Base-by-base conservation (phyloP, 441 rosid genomes). In the Syzygium malaccense region DNA sequence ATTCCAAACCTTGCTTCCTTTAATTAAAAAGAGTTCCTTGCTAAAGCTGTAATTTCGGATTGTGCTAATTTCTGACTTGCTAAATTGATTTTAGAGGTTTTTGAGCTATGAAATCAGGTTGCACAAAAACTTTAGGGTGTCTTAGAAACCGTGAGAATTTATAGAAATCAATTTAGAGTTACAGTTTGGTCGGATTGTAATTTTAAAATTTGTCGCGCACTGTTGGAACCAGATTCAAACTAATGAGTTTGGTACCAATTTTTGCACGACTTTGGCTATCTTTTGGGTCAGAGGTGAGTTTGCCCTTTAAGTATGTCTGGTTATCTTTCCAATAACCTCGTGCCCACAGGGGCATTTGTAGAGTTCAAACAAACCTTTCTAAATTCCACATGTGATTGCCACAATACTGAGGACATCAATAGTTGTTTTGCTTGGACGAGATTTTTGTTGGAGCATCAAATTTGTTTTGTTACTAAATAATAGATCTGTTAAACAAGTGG, bases 81-180 rank as follows among this genome's bases (percentile, higher is more conserved):
- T 56, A 9, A 11, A 56, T 20, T 56, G 60, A 56, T 20, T 56
- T 23, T 56, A 3, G 1, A 8, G 28, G 25, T 56, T 23, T 55
- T 55, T 9, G 28, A 57, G 2, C 28, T 10, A 2, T 57, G 62
- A 25, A 57, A 57, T 57, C 28, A 57, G 4, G n/a, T 57, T 57
- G 28, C 25, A 25, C 25, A 25, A 25, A 57, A 25, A 10, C 62
- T 57, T 25, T 9, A 57, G 62, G 62, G 62, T 57, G 28, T 25
- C 14, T 57, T 57, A 13, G 26, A 25, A 57, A 25, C 62, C 6
- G n/a, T 57, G n/a, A 25, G 62, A 56, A 18, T 45, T 45, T 92
- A 58, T 92, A 93, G 49, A 90, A 88, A 2, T 94, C 94, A 11
- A 94, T 14, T 4, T 60, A 15, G 28, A 7, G 17, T 28, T 28